These are phyloP conservation scores for Alnus rubra DNA, from an alignment of 306 rosid genomes.

Conservation along the genomic window DNA sequence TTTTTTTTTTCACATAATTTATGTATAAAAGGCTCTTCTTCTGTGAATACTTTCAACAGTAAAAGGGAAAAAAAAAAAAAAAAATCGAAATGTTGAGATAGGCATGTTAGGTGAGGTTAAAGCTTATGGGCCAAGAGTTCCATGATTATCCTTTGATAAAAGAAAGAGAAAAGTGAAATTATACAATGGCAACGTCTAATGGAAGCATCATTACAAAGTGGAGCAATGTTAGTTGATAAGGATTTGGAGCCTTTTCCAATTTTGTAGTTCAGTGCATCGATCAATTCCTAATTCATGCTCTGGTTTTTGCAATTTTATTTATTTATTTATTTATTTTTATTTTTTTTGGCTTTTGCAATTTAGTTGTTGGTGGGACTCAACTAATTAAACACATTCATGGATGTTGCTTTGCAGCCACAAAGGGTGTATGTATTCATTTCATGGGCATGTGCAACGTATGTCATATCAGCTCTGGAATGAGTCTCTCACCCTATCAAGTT, in stretches of 20 bases:
- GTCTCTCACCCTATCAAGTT: not conserved
- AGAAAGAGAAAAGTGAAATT: not conserved
- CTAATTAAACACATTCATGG: slow-evolving; percentile 2
- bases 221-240: not conserved
- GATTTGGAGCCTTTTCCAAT: not conserved
- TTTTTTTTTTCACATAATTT: too few species aligned
- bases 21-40: too few species aligned
- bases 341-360: not conserved
- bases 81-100: not conserved
- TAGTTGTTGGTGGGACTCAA: not conserved
- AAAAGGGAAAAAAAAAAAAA: not conserved
- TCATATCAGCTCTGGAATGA: not conserved
- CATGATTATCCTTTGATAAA: not conserved
- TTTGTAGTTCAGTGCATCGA: not conserved
- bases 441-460: not conserved
- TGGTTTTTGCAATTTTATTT: not conserved
- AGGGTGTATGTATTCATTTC: not conserved
- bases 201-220: not conserved
- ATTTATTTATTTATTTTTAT: too few species aligned
- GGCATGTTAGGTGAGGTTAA: not conserved
- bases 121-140: not conserved
- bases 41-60: too few species aligned
- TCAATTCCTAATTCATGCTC: not conserved
- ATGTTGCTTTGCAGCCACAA: not conserved
- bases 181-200: not conserved